Base-by-base conservation (phyloP, 495 filamentous ascomycete genomes). In the Penicillium egyptiacum region DNA sequence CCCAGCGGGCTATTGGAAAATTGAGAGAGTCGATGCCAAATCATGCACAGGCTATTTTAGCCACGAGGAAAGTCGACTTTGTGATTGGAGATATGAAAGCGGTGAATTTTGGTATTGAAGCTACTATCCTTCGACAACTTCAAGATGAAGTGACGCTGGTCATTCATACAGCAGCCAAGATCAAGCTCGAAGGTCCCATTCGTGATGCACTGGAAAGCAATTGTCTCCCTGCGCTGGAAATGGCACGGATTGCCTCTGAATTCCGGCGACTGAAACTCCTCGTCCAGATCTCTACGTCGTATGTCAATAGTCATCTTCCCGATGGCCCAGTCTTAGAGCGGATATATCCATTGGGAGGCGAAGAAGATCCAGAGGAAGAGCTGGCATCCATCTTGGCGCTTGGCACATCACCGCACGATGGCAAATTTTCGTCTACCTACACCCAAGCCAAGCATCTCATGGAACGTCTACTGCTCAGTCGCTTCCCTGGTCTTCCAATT, bases 371-470 rank as follows among this genome's bases (percentile, higher is more conserved):
- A 3, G 72, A 75, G 20, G 64, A 70, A n/a, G 68, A 71, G 30
- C 47, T 76, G 0, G 60, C 62, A 10, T 69, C 66, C 0, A 70
- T 72, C n/a, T 39, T 73, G 20, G 35, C 55, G 1, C 37, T 60
- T 1, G 55, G 58, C 4, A 37, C 49, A 1, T 70, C 68, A 1
- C 60, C 70, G 5, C 46, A 67, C 33, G 55, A 61, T 0, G 16
- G 50, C 4, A 62, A 39, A 1, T 76, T 78, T 52, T 66, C 72
- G 1, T 74, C 69, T 8, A 63, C 65, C 7, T 78, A 78, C 40
- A 70, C 69, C 20, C 63, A 73, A 10, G 70, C 73, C 26, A 78
- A 78, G 49, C 63, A 76, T 43, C 42, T 78, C 1, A 72, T 72
- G 67, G 75, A 78, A 52, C 63, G 71, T 33, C 54, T 76, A 8